phyloP scores from a whole-genome alignment of 345 rosid genomes.

The Eucalyptus tenuipes region DNA sequence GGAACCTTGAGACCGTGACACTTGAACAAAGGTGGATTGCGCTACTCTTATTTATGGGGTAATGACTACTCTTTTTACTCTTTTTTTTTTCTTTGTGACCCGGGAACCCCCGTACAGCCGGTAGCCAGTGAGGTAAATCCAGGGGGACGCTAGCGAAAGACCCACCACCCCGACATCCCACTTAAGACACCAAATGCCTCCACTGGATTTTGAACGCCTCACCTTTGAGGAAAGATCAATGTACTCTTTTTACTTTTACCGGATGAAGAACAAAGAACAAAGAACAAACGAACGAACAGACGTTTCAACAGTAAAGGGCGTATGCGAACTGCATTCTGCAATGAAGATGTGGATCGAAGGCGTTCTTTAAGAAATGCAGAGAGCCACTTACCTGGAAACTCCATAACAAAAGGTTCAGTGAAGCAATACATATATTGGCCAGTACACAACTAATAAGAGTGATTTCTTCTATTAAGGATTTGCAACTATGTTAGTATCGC shows the following conservation, averaged over 20 bases:
- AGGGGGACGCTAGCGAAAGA: too few species aligned
- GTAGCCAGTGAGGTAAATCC: too few species aligned
- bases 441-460: not conserved
- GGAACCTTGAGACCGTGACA: not conserved
- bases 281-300: not conserved
- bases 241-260: not conserved
- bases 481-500: not conserved
- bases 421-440: not conserved
- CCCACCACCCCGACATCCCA: too few species aligned
- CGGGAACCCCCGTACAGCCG: too few species aligned
- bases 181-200: too few species aligned
- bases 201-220: too few species aligned
- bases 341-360: not conserved
- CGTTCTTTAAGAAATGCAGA: not conserved
- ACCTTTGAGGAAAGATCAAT: too few species aligned
- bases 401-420: not conserved
- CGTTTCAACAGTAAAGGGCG: not conserved
- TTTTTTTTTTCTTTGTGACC: too few species aligned
- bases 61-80: not conserved
- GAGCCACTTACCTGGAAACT: not conserved
- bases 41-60: not conserved
- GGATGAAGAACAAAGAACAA: not conserved
- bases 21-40: not conserved
- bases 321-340: not conserved
- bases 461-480: not conserved